Conservation (phyloP, 192 early-diverging fungal genomes). For the Thamnidium elegans region DNA sequence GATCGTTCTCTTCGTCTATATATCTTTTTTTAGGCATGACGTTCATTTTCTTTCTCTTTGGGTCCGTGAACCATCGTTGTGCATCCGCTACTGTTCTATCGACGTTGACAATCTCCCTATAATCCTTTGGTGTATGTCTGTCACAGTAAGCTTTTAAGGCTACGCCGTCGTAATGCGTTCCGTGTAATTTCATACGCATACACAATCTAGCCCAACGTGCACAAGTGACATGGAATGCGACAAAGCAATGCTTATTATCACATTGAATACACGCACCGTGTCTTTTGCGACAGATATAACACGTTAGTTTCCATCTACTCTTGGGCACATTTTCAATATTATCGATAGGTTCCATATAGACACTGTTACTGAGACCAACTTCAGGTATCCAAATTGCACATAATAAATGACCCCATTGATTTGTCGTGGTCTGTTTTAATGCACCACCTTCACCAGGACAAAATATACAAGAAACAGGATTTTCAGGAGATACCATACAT, state of each 20-base stretch:
- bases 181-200: constrained; percentile 75
- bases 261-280: constrained; percentile 96
- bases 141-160: constrained; percentile 82
- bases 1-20: constrained; percentile 36
- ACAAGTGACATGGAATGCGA: constrained; percentile 92
- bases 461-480: constrained; percentile 82
- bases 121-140: constrained; percentile 78
- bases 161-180: constrained; percentile 55
- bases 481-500: constrained; percentile 95
- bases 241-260: constrained; percentile 82
- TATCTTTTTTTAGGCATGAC: constrained; percentile 25
- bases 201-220: constrained; percentile 83
- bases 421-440: constrained; percentile 91
- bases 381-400: constrained; percentile 99
- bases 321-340: constrained; percentile 85
- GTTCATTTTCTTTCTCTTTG: background rate
- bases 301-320: constrained; percentile 83
- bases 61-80: constrained; percentile 27
- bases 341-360: constrained; percentile 98
- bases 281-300: constrained; percentile 82
- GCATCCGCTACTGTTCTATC: constrained; percentile 30
- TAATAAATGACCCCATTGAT: constrained; percentile 93
- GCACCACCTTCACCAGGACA: constrained; percentile 94
- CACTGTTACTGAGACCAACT: constrained; percentile 78
- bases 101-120: constrained; percentile 49